Conservation (phyloP, 2,329 filamentous ascomycete genomes). For the Thielaviopsis punctulata region DNA sequence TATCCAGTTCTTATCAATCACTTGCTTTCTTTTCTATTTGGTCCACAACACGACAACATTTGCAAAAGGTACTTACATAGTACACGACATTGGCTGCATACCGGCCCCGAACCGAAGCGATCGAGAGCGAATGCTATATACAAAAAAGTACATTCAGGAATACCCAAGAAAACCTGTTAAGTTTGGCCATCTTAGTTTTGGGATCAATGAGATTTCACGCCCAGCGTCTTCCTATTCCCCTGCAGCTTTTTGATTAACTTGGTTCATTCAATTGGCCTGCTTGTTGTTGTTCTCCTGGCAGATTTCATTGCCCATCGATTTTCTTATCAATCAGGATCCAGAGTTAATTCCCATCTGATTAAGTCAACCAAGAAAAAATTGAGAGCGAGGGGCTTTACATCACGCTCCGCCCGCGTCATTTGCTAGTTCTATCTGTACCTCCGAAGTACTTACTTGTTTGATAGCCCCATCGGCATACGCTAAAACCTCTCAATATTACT, state of each 20-base stretch:
- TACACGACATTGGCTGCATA: background rate
- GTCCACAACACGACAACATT: background rate
- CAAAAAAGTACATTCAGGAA: too few species aligned
- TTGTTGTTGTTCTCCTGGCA: background rate
- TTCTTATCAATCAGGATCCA: slow-evolving; percentile 10
- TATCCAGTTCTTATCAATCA: slow-evolving; percentile 8
- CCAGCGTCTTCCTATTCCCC: slow-evolving; percentile 9
- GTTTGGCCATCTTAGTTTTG: background rate
- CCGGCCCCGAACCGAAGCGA: background rate
- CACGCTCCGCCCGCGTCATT: background rate
- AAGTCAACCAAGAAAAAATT: background rate
- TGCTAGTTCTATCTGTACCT: slow-evolving; percentile 2
- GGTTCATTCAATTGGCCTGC: background rate
- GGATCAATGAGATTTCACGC: slow-evolving; percentile 11
- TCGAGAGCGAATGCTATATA: too few species aligned
- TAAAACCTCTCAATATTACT: background rate
- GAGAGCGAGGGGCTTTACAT: background rate
- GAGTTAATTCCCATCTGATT: slow-evolving; percentile 10
- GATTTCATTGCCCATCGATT: background rate
- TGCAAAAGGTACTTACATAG: background rate
- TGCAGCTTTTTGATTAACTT: slow-evolving; percentile 12
- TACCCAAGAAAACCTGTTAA: background rate
- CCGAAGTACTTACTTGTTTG: background rate
- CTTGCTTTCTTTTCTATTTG: background rate
- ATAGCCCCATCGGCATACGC: background rate